Base-by-base conservation (phyloP, 306 rosid species). In the Quercus alba region DNA sequence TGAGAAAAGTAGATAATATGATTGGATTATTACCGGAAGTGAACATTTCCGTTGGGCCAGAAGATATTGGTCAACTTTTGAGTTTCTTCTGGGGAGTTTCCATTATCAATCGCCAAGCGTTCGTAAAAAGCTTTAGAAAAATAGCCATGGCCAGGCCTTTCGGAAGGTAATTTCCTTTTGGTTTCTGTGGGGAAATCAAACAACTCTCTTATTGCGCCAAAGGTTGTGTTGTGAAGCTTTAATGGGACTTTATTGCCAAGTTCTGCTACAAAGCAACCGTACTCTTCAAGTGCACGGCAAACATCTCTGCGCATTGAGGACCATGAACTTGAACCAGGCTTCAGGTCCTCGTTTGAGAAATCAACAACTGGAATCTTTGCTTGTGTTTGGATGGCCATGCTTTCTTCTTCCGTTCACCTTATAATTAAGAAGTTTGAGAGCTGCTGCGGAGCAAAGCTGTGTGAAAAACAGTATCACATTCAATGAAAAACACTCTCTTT, bases 31-130 rank as follows among this genome's bases (percentile, higher is more conserved):
- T 8, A 72, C 82, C 72, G 13, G 54, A 79, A 72, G 15, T 15
- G 72, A 33, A 19, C n/a, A 30, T 72, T 72, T 49, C 77, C 82
- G 21, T 49, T 54, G 26, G 82, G 82, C 73, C 82, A 79, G 28
- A 79, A 79, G 56, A 59, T 58, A 3, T 14, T 59, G 15, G 66
- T 28, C 19, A 79, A 72, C 38, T 79, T 61, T 2, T 8, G 77
- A 51, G 46, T 72, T 19, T 3, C 58, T 46, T 61, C 49, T 0
- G 82, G 73, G 64, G 63, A 15, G 5, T 54, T 79, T 2, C 78
- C 52, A 31, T 61, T 35, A 12, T 73, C 74, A n/a, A 79, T 79
- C 9, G 71, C 73, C 52, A 79, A 30, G 46, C 78, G 73, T 72
- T 79, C 41, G 25, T 61, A 56, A 46, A 61, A 6, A 28, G 55